These are phyloP conservation scores for Vicia faba DNA, from an alignment of 306 rosid species.

Conservation along the genomic window DNA sequence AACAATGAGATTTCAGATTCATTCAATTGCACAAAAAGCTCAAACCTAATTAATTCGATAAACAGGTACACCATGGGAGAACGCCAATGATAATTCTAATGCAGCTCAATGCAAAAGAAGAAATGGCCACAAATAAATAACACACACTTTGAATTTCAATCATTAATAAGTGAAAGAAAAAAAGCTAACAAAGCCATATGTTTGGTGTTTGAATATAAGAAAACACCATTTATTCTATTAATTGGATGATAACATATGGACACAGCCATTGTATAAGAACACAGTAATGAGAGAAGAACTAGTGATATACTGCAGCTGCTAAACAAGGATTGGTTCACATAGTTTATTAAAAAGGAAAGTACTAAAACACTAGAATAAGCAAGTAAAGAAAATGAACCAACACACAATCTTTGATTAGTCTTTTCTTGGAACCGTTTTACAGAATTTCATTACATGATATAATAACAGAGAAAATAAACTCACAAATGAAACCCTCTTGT, in stretches of 20 bases:
- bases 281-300: background rate
- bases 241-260: constrained; percentile 12
- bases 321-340: constrained; percentile 29
- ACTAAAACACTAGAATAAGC: background rate
- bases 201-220: background rate
- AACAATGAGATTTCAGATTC: background rate
- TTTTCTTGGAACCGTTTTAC: constrained; percentile 25
- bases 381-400: constrained; percentile 24
- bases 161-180: background rate
- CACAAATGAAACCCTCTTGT: constrained; percentile 36
- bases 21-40: constrained; percentile 23
- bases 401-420: constrained; percentile 38
- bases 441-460: constrained; percentile 31
- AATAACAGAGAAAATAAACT: constrained; percentile 37
- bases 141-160: background rate
- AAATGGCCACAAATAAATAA: too few species aligned
- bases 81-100: background rate
- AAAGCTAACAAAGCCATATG: background rate
- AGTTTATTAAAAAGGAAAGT: constrained; percentile 20
- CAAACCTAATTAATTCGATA: constrained; percentile 7
- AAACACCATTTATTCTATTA: background rate
- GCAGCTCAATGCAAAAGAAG: background rate
- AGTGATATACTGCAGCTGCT: background rate
- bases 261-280: background rate
- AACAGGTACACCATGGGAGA: background rate